phyloP scores from a whole-genome alignment of 2,329 filamentous ascomycete species.

The Botrytis elliptica region DNA sequence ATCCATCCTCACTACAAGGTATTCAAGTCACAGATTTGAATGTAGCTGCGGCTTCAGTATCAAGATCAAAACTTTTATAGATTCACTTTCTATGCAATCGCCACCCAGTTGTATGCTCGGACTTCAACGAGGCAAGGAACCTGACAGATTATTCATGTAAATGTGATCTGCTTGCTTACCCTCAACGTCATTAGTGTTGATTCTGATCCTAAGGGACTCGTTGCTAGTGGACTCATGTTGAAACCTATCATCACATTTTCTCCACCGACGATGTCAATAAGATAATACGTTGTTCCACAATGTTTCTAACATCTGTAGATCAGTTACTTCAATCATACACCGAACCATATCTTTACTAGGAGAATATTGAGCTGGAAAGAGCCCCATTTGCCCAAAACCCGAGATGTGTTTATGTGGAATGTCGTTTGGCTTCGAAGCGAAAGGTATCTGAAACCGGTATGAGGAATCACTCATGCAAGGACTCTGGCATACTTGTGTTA shows the following conservation, averaged over 20 bases:
- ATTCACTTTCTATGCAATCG: not conserved
- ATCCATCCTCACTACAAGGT: not conserved
- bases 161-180: not conserved
- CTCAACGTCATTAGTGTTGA: not conserved
- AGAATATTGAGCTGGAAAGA: constrained; percentile 41
- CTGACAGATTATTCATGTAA: not conserved
- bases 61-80: not conserved
- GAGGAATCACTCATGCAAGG: not conserved
- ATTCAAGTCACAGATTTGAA: not conserved
- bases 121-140: not conserved
- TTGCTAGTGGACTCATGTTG: not conserved
- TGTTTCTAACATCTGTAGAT: not conserved
- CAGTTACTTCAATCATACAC: not conserved
- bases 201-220: not conserved
- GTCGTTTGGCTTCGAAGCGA: constrained; percentile 66
- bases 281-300: not conserved
- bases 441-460: constrained; percentile 43
- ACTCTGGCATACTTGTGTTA: constrained; percentile 75
- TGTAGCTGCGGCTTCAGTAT: not conserved
- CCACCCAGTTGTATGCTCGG: not conserved
- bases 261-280: not conserved
- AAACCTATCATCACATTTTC: not conserved
- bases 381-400: constrained; percentile 69
- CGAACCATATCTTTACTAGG: not conserved
- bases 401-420: not conserved